Base-by-base conservation (phyloP, 495 filamentous ascomycete species). In the Recurvomyces mirabilis region DNA sequence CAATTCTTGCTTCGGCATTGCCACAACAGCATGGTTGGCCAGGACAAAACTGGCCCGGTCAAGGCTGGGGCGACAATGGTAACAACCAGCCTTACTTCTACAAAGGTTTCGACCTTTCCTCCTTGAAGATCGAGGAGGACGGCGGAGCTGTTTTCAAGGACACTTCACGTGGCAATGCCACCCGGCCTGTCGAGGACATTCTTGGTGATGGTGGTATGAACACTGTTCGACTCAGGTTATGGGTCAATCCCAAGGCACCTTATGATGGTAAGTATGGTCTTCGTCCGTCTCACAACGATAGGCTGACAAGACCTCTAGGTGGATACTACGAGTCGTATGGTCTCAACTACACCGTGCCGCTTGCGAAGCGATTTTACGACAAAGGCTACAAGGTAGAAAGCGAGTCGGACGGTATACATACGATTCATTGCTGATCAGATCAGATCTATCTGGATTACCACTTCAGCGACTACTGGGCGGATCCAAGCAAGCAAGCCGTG, bases 191-290 rank as follows among this genome's bases (percentile, higher is more conserved):
- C 5, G 65, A 66, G 33, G 63, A 57, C 20, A 68, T 68, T 29
- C 57, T 66, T 0, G 61, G 54, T 4, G 61, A 64, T 53, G 63
- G 63, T 17, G 65, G 63, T 15, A 68, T 68, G 65, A 65, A 66
- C 33, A 32, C 20, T 19, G 43, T 46, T 5, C 32, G 43, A 5
- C 35, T 46, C 3, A 21, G 61, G 32, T 60, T 51, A 23, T 51
- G 42, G 48, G 48, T 51, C 5, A 12, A 46, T 38, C 48, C 48
- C 14, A 39, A 38, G n/a, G 33, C 30, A 15, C 47, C 47, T 11
- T 50, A 43, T 23, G 47, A 50, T 44, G 47, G 47, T 49, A 13
- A 35, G 46, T 32, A n/a, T 5, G 21, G 32, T 2, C 24, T 15
- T 13, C 13, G 3, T 19, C 5, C 2, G 4, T 14, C 5, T 5